Percentiles rank a stretch among this genome's conserved stretches.
These are phyloP conservation scores for Acanthamoeba sp. DNA, from an alignment of 208 protist genomes.

Conservation along the genomic window DNA sequence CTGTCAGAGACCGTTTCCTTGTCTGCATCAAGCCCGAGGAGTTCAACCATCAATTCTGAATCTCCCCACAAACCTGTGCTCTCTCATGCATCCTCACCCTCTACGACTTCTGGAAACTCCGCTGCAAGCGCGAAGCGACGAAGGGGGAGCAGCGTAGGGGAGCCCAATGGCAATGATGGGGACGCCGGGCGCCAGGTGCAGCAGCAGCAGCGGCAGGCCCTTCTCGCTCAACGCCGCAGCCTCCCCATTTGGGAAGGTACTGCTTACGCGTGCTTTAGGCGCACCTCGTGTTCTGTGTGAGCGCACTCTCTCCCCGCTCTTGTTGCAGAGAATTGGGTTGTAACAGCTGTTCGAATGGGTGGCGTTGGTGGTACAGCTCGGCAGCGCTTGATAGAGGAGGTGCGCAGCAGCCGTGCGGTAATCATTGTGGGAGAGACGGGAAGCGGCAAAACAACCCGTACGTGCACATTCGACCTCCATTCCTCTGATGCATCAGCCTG, in stretches of 20 bases:
- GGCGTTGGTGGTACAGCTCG: not conserved
- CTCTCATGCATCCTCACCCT: not conserved
- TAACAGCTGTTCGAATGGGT: not conserved
- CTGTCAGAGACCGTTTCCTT: not conserved
- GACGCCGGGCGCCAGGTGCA: not conserved
- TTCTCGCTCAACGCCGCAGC: not conserved
- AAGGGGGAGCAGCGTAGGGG: not conserved
- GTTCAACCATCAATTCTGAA: not conserved
- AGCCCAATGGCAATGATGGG: not conserved
- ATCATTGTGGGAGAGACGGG: constrained; percentile 49
- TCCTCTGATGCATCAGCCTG: not conserved
- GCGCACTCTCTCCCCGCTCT: not conserved
- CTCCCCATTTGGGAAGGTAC: constrained; percentile 58
- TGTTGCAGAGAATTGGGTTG: no score
- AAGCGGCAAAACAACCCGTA: constrained; percentile 66
- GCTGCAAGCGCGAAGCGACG: not conserved
- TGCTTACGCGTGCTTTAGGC: not conserved
- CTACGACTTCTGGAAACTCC: not conserved
- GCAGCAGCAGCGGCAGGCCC: not conserved
- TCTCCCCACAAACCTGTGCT: no score
- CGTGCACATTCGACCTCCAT: not conserved
- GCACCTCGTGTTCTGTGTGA: not conserved
- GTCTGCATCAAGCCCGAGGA: not conserved
- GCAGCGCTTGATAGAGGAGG: constrained; percentile 4
- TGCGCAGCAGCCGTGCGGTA: not conserved